Base-by-base conservation (phyloP, 768 basidiomycete species). In the Tephrocybe sp. region DNA sequence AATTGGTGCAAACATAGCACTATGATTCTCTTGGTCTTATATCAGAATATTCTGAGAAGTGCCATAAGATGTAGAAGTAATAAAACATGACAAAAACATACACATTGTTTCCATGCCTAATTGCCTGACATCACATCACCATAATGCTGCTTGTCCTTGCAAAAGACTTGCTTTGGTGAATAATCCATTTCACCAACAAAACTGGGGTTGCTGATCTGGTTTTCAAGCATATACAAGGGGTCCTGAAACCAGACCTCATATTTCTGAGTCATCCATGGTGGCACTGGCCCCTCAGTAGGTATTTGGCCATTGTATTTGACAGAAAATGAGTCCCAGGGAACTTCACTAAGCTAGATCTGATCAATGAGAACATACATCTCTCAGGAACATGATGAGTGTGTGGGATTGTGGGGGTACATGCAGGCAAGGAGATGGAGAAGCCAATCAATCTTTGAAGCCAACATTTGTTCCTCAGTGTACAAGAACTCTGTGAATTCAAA, bases 281-380 rank as follows among this genome's bases (percentile, higher is more conserved):
- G 51, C 0, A 38, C 33, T 2, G 34, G 42, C 59, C 51, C 30
- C 5, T 53, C 51, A 2, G 48, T 39, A 1, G 66, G 62, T 2
- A 53, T 23, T 0, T 38, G 42, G 3, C 68, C 67, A 15, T 56
- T 50, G 47, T 70, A 71, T 11, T 24, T n/a, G 9, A 64, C 50
- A 0, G 58, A 58, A 40, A 68, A 66, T 0, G 53, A 55, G 21
- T 67, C 24, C 69, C 70, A 72, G 0, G 61, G 53, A 7, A 66
- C 50, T 23, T 65, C 63, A 4, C 69, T 63, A 17, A 59, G 38
- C 10, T 53, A 23, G 1, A 60, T 66, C 0, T 48, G 23, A 37
- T 72, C 68, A 42, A 72, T 70, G 0, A 62, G 54, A 1, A 50
- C 28, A 28, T 60, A 59, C 1, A 69, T 15, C 26, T 69, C 54